Conservation (phyloP, 768 basidiomycete species). For the Collybia sordida region DNA sequence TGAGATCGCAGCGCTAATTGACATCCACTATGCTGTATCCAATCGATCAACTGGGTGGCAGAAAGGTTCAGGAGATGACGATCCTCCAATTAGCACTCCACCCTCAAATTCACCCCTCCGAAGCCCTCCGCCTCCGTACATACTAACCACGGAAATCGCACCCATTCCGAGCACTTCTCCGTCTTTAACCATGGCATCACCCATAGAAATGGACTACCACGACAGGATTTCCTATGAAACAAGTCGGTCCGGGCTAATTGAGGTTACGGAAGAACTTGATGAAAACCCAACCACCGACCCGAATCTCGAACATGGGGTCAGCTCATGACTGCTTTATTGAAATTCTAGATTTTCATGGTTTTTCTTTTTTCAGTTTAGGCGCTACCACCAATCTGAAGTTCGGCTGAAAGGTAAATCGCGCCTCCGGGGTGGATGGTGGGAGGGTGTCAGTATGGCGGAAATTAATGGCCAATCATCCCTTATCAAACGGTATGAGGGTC, state of each 20-base stretch:
- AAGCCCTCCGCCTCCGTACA: constrained; percentile 8
- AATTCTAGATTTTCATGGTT: no score
- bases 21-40: constrained; percentile 40
- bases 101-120: neutral
- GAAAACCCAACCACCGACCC: no score
- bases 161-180: no score
- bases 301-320: neutral
- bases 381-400: constrained; percentile 52
- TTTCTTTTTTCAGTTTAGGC: constrained; percentile 34
- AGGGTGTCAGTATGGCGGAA: constrained; percentile 38
- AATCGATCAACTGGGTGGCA: constrained; percentile 13
- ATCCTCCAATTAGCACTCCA: no score
- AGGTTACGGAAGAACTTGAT: no score
- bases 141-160: neutral
- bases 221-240: neutral
- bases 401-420: constrained; percentile 32
- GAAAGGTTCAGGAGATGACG: neutral
- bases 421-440: constrained; percentile 48
- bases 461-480: constrained; percentile 38
- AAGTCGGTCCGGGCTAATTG: no score
- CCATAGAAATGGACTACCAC: constrained; percentile 1
- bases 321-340: constrained; percentile 1
- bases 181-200: constrained; percentile 2
- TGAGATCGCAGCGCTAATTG: constrained; percentile 46
- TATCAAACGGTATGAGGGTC: constrained; percentile 45